Conservation (phyloP, 2,329 filamentous ascomycete species). For the Paracoccidioides lutzii region DNA sequence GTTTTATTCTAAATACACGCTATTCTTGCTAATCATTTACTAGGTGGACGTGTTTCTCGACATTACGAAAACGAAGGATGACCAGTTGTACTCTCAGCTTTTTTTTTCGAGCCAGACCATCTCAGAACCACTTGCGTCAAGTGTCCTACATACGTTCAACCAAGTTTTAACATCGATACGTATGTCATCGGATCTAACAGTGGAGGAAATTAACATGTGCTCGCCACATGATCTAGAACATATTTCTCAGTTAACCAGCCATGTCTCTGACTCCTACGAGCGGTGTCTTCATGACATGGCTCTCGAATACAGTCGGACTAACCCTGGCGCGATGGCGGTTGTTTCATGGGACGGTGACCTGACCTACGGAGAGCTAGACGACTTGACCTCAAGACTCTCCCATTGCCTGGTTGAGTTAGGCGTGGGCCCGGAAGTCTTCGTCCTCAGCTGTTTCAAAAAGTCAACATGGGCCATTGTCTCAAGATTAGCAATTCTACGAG, state of each 20-base stretch:
- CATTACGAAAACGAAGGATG: background rate
- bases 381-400: slow-evolving; percentile 1
- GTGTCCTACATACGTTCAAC: slow-evolving; percentile 1
- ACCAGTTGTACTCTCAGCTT: background rate
- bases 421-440: slow-evolving; percentile 1
- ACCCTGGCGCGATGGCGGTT: slow-evolving; percentile 2
- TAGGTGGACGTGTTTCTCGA: background rate
- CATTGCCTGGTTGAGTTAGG: background rate
- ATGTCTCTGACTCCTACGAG: background rate
- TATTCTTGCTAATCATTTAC: background rate
- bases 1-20: background rate
- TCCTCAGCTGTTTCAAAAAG: slow-evolving; percentile 8
- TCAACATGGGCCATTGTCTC: slow-evolving; percentile 6
- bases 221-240: background rate
- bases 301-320: background rate
- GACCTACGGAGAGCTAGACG: slow-evolving; percentile 2
- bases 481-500: background rate
- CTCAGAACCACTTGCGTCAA: background rate
- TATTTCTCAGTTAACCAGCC: background rate
- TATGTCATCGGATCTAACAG: background rate
- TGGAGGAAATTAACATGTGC: slow-evolving; percentile 1
- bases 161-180: background rate
- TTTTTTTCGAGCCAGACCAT: background rate
- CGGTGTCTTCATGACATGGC: slow-evolving; percentile 1
- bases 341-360: slow-evolving; percentile 3